Conservation (phyloP, 495 filamentous ascomycete species). For the Tuber umbilicatum region DNA sequence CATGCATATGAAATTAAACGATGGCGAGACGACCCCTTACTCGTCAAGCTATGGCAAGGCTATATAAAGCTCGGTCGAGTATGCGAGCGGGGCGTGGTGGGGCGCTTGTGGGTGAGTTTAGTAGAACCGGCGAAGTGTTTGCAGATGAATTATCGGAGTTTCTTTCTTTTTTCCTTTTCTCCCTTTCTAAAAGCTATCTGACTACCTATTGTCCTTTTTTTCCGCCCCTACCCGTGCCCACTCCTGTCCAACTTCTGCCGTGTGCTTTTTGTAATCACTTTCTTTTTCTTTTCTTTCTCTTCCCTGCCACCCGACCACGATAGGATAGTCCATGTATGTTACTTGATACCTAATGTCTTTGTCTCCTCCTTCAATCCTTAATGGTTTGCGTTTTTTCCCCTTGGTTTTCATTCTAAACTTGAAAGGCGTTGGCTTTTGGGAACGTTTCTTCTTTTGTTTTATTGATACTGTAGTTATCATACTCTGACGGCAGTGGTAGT, state of each 20-base stretch:
- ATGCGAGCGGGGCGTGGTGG: conserved; percentile 2
- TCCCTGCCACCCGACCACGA: not conserved
- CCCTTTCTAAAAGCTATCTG: conserved; percentile 12
- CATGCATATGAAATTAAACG: conserved; percentile 35
- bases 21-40: conserved; percentile 13
- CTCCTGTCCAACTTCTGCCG: conserved; percentile 1
- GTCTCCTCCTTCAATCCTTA: not conserved
- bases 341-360: not conserved
- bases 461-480: not conserved
- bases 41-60: conserved; percentile 20
- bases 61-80: conserved; percentile 9
- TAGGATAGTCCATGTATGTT: not conserved
- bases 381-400: not conserved
- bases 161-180: conserved; percentile 15
- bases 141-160: conserved; percentile 17
- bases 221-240: conserved; percentile 12
- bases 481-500: not conserved
- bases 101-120: conserved; percentile 8
- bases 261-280: conserved; percentile 9
- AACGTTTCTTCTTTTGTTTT: not conserved
- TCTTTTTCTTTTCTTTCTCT: conserved; percentile 7
- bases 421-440: not conserved
- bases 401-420: not conserved
- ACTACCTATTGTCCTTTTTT: not conserved
- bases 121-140: conserved; percentile 12